Evolutionary conservation across 345 rosid species (phyloP), one percentile per base, ranked within the genome.

Genomic region (Melaleuca quinquenervia): DNA sequence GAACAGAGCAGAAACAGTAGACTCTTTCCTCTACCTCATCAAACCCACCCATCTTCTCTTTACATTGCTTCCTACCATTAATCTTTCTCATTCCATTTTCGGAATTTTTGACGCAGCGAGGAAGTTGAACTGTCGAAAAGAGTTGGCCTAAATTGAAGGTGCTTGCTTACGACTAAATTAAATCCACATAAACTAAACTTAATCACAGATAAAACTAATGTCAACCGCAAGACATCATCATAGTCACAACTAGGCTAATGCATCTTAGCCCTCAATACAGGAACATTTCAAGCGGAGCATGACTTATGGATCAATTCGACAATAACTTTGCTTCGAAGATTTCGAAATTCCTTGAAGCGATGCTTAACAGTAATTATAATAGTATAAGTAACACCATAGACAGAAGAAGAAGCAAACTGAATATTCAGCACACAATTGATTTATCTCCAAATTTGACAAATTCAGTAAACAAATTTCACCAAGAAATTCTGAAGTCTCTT

Each of bases 51-150:
- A 7, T 62, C 15, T 62, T 29, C 75, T 29, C 15, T 27, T 13
- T 27, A 60, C 9, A 14, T 4, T 11, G 0, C 27, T 24, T n/a
- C 70, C 14, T n/a, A 7, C 0, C 14, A 58, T 14, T 62, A 62
- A 36, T 62, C 13, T 62, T 62, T 27, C 75, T 27, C 41, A 27
- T 29, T 62, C 29, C 20, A 14, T 58, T 58, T 58, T 58, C 16
- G 32, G 32, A 58, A n/a, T n/a, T 7, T 1, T 26, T 11, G 2
- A n/a, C 0, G 1, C 29, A 0, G 3, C 4, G 62, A 2, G 24
- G 62, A 55, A 55, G 26, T n/a, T 58, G 32, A 58, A 58, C 18
- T 1, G 6, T 2, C 3, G 70, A 0, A 26, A 29, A n/a, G 0
- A 58, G 1, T 58, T 58, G n/a, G n/a, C n/a, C n/a, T 58, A 29